Evolutionary conservation across 306 rosid genomes (phyloP).

Genomic region (Benincasa hispida): DNA sequence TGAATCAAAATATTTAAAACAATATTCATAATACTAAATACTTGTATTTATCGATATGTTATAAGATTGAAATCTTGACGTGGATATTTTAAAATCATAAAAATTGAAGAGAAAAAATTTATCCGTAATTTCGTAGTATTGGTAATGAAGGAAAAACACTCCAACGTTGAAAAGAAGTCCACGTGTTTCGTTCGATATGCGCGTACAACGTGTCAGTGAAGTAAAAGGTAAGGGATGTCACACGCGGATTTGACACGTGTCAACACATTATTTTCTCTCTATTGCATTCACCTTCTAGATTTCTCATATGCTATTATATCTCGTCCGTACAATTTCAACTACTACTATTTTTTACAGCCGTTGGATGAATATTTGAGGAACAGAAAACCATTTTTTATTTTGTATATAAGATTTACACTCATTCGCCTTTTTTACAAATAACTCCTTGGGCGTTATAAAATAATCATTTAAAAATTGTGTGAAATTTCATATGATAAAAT

Average conservation of each 20-base stretch:
- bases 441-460: too few species aligned
- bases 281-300: neutral
- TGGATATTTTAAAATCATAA: too few species aligned
- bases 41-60: too few species aligned
- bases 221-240: neutral
- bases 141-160: neutral
- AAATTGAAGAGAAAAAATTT: neutral
- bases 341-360: neutral
- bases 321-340: neutral
- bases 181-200: neutral
- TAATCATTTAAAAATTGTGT: too few species aligned
- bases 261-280: neutral
- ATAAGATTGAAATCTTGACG: too few species aligned
- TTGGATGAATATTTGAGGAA: neutral
- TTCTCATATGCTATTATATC: neutral
- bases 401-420: too few species aligned
- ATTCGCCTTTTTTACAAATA: too few species aligned
- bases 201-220: neutral
- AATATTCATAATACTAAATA: too few species aligned
- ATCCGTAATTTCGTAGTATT: neutral
- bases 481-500: too few species aligned
- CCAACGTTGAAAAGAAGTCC: neutral
- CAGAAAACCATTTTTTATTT: too few species aligned
- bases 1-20: too few species aligned
- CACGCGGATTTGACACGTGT: neutral